Conservation (phyloP, 305 asterid species). For the Fraxinus nigra region DNA sequence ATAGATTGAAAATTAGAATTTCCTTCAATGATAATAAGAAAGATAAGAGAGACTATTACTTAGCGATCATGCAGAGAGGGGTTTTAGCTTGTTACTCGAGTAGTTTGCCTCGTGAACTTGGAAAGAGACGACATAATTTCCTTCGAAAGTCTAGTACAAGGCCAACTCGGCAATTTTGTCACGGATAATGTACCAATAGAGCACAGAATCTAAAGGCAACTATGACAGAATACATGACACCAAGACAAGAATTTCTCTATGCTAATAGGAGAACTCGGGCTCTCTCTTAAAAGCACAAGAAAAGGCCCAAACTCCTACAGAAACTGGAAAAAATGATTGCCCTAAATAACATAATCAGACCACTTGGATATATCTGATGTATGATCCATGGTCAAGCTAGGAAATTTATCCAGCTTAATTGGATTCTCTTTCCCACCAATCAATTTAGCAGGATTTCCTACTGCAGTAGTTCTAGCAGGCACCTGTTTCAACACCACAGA, state of each 20-base stretch:
- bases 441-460: slow-evolving; percentile 81
- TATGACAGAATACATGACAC: slow-evolving; percentile 6
- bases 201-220: not conserved
- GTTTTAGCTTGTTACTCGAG: not conserved
- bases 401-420: slow-evolving; percentile 55
- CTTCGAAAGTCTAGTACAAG: not conserved
- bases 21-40: not conserved
- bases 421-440: slow-evolving; percentile 86
- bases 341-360: slow-evolving; percentile 85
- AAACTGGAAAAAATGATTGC: not conserved
- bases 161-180: not conserved
- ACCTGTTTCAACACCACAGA: slow-evolving; percentile 71
- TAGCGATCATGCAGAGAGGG: not conserved
- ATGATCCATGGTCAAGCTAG: slow-evolving; percentile 87
- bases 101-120: not conserved
- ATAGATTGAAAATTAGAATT: not conserved
- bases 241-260: slow-evolving; percentile 8
- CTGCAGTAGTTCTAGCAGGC: slow-evolving; percentile 80
- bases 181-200: not conserved
- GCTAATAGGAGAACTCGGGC: slow-evolving; percentile 40
- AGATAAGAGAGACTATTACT: not conserved
- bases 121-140: not conserved
- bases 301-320: not conserved
- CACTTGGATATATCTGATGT: slow-evolving; percentile 63
- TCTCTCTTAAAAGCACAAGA: slow-evolving; percentile 36